These are phyloP conservation scores for Rhinocladiella similis DNA, from an alignment of 2,329 filamentous ascomycete species.

Conservation along the genomic window DNA sequence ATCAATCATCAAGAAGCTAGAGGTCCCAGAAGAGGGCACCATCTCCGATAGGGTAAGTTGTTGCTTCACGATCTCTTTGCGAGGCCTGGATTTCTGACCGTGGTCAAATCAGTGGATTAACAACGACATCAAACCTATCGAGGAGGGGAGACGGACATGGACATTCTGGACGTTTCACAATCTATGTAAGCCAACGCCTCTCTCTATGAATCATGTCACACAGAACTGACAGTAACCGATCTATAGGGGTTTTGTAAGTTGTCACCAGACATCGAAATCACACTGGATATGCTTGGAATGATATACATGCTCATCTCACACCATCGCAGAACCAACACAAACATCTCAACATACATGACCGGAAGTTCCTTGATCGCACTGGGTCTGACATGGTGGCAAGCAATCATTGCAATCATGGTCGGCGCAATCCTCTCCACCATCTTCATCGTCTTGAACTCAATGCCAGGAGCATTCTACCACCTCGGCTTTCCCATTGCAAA, in stretches of 20 bases:
- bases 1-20: conserved; percentile 24
- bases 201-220: conserved; percentile 42
- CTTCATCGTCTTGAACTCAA: conserved; percentile 72
- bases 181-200: conserved; percentile 27
- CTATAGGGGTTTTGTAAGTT: conserved; percentile 37
- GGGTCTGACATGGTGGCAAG: conserved; percentile 88
- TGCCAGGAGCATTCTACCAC: conserved; percentile 84
- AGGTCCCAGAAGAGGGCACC: conserved; percentile 28
- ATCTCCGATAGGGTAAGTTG: too few relatives aligned
- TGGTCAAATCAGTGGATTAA: conserved; percentile 41
- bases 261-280: too few relatives aligned
- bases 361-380: conserved; percentile 38
- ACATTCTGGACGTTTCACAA: conserved; percentile 28
- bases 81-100: too few relatives aligned
- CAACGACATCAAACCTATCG: conserved; percentile 63
- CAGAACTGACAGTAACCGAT: conserved; percentile 26
- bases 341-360: conserved; percentile 33
- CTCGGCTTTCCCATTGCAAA: conserved; percentile 83
- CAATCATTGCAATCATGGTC: conserved; percentile 83
- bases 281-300: too few relatives aligned
- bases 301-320: too few relatives aligned
- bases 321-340: conserved; percentile 39
- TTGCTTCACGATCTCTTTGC: too few relatives aligned
- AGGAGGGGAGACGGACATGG: not conserved
- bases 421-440: conserved; percentile 62